Percentiles rank a stretch among this genome's conserved stretches.
Conservation (phyloP, 495 filamentous ascomycete species). For the Penicillium samsonianum region DNA sequence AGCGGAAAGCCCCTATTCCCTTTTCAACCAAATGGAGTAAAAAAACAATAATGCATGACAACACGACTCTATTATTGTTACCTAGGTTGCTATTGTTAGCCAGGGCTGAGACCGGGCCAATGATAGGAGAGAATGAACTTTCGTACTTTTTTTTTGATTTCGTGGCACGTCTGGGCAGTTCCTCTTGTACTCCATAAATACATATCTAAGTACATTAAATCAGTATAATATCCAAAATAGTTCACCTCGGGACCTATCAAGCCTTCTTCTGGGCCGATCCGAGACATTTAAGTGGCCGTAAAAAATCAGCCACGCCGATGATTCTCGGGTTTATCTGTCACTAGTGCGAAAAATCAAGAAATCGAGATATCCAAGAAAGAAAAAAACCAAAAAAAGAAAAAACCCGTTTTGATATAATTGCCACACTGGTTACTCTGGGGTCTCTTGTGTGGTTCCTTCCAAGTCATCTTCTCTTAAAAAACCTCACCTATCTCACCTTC, state of each 20-base stretch:
- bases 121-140: background rate
- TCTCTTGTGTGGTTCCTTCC: background rate
- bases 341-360: slow-evolving; percentile 8
- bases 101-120: slow-evolving; percentile 16
- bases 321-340: background rate
- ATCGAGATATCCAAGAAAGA: too few relatives aligned
- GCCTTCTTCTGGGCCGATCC: slow-evolving; percentile 1
- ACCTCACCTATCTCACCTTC: slow-evolving; percentile 13
- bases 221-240: background rate
- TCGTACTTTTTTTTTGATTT: background rate
- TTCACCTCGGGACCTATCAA: background rate
- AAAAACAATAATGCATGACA: slow-evolving; percentile 13
- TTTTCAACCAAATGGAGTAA: background rate
- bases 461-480: background rate
- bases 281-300: background rate
- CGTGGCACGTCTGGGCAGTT: background rate
- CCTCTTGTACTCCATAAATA: too few relatives aligned
- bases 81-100: slow-evolving; percentile 3
- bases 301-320: slow-evolving; percentile 4
- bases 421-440: background rate
- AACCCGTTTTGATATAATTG: background rate
- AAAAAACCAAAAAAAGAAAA: background rate
- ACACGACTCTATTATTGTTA: slow-evolving; percentile 10
- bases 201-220: too few relatives aligned
- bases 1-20: background rate